Conservation (phyloP, 768 basidiomycete genomes). For the Pisolithus marmoratus region DNA sequence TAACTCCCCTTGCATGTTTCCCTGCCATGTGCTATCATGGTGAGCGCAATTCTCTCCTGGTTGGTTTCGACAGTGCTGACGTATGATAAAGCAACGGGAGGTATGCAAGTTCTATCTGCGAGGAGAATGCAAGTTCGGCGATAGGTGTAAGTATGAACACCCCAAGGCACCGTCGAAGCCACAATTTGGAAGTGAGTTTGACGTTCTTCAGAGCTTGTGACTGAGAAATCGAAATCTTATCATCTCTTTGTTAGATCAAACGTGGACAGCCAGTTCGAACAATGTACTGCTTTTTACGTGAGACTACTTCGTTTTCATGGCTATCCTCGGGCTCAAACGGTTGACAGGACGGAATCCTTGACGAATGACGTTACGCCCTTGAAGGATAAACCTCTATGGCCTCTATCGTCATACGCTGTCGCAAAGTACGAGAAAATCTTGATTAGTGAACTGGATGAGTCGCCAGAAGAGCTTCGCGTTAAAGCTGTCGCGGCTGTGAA, state of each 20-base stretch:
- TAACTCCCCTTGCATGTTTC: too few species aligned
- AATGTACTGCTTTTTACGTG: conserved; percentile 37
- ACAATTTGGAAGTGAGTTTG: conserved; percentile 49
- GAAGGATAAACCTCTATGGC: conserved; percentile 73
- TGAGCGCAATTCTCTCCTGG: neutral
- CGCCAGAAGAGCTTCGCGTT: conserved; percentile 72
- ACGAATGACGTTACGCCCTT: conserved; percentile 52
- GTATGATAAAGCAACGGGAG: conserved; percentile 27
- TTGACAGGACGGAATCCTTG: conserved; percentile 54
- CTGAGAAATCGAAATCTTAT: too few species aligned
- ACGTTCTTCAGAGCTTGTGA: neutral
- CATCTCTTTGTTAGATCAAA: conserved; percentile 28
- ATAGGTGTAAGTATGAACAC: conserved; percentile 63
- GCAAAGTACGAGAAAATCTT: conserved; percentile 69
- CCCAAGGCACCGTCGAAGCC: conserved; percentile 30
- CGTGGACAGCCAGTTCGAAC: conserved; percentile 33
- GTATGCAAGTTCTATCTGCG: conserved; percentile 60
- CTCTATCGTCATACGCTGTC: conserved; percentile 72
- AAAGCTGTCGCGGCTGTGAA: conserved; percentile 53
- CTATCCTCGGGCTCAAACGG: neutral
- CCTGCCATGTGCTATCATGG: neutral
- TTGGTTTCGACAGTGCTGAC: neutral
- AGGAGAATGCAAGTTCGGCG: conserved; percentile 63
- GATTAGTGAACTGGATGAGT: conserved; percentile 62
- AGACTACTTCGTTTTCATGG: conserved; percentile 5